Conservation (phyloP, 73 alveolate species). For the Stentor coeruleus region DNA sequence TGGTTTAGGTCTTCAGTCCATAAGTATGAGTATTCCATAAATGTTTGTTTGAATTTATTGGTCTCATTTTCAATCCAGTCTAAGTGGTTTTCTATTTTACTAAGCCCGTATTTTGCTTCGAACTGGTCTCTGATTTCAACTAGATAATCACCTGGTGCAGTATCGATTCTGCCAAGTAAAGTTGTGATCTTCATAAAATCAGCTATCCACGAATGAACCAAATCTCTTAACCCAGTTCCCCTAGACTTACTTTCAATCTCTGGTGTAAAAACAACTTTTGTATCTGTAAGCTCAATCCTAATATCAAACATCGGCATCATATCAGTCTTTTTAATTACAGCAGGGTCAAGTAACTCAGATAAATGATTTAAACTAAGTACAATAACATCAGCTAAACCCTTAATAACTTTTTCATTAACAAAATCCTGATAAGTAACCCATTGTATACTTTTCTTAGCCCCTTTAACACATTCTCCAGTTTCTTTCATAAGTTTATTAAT, state of each 20-base stretch:
- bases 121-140: conserved; percentile 92
- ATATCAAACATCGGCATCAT: conserved; percentile 72
- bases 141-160: conserved; percentile 91
- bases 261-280: conserved; percentile 65
- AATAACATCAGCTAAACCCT: conserved; percentile 75
- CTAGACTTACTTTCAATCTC: conserved; percentile 65
- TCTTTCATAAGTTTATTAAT: conserved; percentile 79
- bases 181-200: conserved; percentile 88
- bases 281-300: conserved; percentile 64
- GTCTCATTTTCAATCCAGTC: conserved; percentile 82
- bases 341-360: conserved; percentile 62
- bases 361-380: conserved; percentile 52
- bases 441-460: conserved; percentile 65
- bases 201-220: conserved; percentile 84
- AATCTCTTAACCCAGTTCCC: conserved; percentile 83
- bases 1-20: conserved; percentile 94
- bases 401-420: conserved; percentile 73
- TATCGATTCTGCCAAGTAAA: conserved; percentile 87
- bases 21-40: conserved; percentile 80
- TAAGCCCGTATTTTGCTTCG: conserved; percentile 65
- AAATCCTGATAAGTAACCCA: conserved; percentile 79
- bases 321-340: conserved; percentile 58
- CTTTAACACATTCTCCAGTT: conserved; percentile 78
- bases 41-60: conserved; percentile 63
- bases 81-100: conserved; percentile 51